Conservation (phyloP, 148 eudicot species). For the Rhododendron ferrugineum region DNA sequence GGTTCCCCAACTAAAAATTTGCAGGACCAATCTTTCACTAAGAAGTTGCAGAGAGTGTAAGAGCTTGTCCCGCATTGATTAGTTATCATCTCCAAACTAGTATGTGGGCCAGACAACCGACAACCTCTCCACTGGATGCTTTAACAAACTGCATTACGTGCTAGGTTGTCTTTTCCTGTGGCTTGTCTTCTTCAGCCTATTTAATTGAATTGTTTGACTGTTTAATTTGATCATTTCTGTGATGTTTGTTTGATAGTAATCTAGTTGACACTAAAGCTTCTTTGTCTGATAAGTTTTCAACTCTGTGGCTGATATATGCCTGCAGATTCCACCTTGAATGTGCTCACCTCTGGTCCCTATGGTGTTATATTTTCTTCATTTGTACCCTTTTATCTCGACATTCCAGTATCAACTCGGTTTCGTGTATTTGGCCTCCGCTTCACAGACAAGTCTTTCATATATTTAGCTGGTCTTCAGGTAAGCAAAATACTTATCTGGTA, state of each 20-base stretch:
- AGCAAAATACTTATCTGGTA: background rate
- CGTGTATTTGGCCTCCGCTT: conserved; percentile 65
- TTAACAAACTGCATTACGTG: background rate
- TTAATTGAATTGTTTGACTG: background rate
- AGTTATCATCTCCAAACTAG: background rate
- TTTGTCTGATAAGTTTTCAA: background rate
- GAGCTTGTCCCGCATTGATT: background rate
- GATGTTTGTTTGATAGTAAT: background rate
- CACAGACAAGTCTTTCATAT: conserved; percentile 93
- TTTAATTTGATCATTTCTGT: background rate
- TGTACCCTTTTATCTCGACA: conserved; percentile 88
- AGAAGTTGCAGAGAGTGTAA: background rate
- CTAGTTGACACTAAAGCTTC: background rate
- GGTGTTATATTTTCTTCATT: conserved; percentile 87
- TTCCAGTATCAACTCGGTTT: conserved; percentile 86
- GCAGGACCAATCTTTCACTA: background rate
- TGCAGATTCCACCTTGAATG: conserved; percentile 65
- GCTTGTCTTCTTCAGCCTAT: background rate
- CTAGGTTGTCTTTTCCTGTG: background rate
- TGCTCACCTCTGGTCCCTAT: conserved; percentile 89
- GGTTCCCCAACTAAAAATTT: background rate
- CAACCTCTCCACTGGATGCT: background rate
- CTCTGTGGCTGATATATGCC: conserved; percentile 10
- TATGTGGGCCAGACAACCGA: background rate
- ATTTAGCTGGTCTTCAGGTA: conserved; percentile 99